A percentile compares a stretch with the other conserved stretches of the same genome.
Evolutionary conservation across 352 stramenopile species (phyloP).

Genomic region (Blastocystis sp.): DNA sequence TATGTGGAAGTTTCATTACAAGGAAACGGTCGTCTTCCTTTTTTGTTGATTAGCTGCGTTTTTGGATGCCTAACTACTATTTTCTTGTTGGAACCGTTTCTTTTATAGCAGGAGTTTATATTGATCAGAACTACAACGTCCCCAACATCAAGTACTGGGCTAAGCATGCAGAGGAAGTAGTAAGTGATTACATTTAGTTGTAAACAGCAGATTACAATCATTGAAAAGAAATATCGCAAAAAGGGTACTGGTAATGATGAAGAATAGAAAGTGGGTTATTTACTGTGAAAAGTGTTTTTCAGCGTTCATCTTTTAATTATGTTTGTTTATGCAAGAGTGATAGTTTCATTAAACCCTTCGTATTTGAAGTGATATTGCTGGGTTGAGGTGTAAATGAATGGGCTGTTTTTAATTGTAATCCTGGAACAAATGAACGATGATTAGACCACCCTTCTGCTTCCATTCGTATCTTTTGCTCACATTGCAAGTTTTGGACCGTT

Average conservation of each 20-base stretch:
- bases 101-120: slow-evolving; percentile 29
- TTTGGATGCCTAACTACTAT: slow-evolving; percentile 15
- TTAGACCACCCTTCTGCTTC: neutral
- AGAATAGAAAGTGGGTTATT: neutral
- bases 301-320: neutral
- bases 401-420: neutral
- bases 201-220: neutral
- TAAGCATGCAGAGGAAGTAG: slow-evolving; percentile 11
- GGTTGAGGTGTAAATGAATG: neutral
- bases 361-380: neutral
- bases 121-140: slow-evolving; percentile 65
- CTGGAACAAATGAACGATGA: neutral
- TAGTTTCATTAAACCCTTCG: neutral
- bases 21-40: neutral
- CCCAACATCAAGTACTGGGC: slow-evolving; percentile 47
- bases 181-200: neutral
- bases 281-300: too few species aligned
- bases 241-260: slow-evolving; percentile 3
- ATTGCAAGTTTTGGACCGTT: neutral
- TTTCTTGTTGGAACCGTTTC: slow-evolving; percentile 37
- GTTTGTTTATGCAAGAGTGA: neutral
- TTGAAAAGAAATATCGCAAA: slow-evolving; percentile 55
- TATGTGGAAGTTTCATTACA: neutral
- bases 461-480: neutral
- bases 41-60: neutral